These are phyloP conservation scores for Colletotrichum cuscutae DNA, from an alignment of 2,329 filamentous ascomycete genomes.

Conservation along the genomic window DNA sequence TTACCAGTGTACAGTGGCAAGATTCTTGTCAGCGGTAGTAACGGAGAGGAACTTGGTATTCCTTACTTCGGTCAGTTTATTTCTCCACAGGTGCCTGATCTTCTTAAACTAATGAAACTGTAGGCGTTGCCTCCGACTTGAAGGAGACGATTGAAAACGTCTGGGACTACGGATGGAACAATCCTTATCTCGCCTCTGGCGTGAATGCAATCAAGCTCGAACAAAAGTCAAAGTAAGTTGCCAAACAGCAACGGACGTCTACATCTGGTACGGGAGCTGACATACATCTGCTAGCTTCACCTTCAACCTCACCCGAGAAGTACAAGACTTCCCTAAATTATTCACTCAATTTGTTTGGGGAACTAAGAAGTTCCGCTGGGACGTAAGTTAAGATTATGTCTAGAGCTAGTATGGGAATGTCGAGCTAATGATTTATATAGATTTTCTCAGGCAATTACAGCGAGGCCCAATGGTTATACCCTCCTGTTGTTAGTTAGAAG, in stretches of 20 bases:
- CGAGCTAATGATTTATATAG: neutral
- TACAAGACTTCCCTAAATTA: slow-evolving; percentile 34
- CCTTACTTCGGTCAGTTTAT: slow-evolving; percentile 42
- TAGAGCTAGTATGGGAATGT: neutral
- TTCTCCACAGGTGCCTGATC: too few species aligned
- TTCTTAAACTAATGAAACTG: too few species aligned
- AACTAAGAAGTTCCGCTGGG: slow-evolving; percentile 40
- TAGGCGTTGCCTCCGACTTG: slow-evolving; percentile 28
- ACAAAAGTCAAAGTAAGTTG: slow-evolving; percentile 9
- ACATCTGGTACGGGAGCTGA: neutral
- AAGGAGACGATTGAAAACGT: slow-evolving; percentile 24
- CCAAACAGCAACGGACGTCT: neutral
- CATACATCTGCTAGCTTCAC: neutral
- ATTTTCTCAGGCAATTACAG: slow-evolving; percentile 52
- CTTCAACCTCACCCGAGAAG: slow-evolving; percentile 25
- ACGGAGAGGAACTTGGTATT: slow-evolving; percentile 44
- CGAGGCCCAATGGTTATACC: slow-evolving; percentile 53
- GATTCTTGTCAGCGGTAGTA: slow-evolving; percentile 42
- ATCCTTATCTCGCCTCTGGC: neutral
- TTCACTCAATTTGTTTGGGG: neutral
- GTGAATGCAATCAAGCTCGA: neutral
- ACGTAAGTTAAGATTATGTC: slow-evolving; percentile 6
- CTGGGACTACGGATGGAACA: slow-evolving; percentile 5
- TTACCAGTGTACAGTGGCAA: slow-evolving; percentile 48
- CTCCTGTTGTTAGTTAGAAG: slow-evolving; percentile 48